Evolutionary conservation across 2,329 filamentous ascomycete genomes (phyloP).

Genomic region (Xylariaceae sp.): DNA sequence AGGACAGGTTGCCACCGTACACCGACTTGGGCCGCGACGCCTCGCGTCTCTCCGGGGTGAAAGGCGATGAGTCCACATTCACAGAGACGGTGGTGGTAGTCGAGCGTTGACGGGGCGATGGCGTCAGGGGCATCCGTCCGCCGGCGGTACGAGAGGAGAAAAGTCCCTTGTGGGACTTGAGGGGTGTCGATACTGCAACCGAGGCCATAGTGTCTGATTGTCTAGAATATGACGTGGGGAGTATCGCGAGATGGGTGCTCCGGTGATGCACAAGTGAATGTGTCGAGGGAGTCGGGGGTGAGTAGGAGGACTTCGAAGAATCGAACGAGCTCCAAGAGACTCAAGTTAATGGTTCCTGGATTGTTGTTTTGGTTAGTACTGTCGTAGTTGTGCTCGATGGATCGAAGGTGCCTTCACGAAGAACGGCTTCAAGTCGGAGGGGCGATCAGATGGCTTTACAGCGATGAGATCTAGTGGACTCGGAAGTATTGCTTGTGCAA

Average conservation of each 20-base stretch:
- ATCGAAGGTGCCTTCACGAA: conserved; percentile 37
- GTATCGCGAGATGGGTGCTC: conserved; percentile 29
- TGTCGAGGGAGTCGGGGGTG: conserved; percentile 30
- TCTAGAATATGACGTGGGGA: conserved; percentile 29
- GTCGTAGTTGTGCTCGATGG: conserved; percentile 39
- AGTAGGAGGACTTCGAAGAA: conserved; percentile 28
- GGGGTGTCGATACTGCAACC: conserved; percentile 74
- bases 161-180: conserved; percentile 90
- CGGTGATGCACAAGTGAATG: conserved; percentile 42
- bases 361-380: conserved; percentile 37
- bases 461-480: conserved; percentile 44
- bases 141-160: conserved; percentile 91
- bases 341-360: conserved; percentile 53
- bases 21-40: conserved; percentile 57
- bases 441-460: conserved; percentile 38
- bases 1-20: conserved; percentile 71
- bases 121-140: conserved; percentile 88
- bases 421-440: conserved; percentile 36
- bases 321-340: conserved; percentile 51
- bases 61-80: conserved; percentile 62
- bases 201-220: conserved; percentile 61
- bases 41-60: conserved; percentile 62
- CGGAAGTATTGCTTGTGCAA: conserved; percentile 25
- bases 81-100: conserved; percentile 40
- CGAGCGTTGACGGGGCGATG: conserved; percentile 67